These are phyloP conservation scores for Phaseolus lunatus DNA, from an alignment of 306 rosid species.

Conservation along the genomic window DNA sequence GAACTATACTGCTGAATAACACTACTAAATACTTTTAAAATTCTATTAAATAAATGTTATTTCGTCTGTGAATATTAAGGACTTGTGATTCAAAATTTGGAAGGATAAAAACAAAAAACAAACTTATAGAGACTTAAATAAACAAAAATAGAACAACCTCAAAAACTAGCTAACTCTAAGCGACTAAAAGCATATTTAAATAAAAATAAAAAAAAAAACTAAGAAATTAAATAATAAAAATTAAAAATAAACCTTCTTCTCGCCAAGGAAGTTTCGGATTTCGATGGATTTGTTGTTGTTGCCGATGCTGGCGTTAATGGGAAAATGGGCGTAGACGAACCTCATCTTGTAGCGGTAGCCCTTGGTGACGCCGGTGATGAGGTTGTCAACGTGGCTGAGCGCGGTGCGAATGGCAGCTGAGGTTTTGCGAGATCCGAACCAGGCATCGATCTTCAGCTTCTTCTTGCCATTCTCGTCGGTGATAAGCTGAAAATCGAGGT, in stretches of 20 bases:
- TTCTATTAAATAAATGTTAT: too few species aligned
- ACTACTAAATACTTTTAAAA: too few species aligned
- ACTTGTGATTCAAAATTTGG: too few species aligned
- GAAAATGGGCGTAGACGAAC: conserved; percentile 75
- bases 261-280: conserved; percentile 80
- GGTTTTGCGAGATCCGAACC: conserved; percentile 68
- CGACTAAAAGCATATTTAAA: too few species aligned
- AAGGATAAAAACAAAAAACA: too few species aligned
- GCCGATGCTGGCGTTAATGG: conserved; percentile 40
- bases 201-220: too few species aligned
- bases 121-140: too few species aligned
- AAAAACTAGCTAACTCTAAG: too few species aligned
- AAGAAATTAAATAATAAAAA: too few species aligned
- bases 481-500: conserved; percentile 58
- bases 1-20: too few species aligned
- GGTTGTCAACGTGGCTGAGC: conserved; percentile 46
- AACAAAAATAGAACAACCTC: too few species aligned
- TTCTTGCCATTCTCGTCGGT: conserved; percentile 50
- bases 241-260: conserved; percentile 57
- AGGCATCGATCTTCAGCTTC: conserved; percentile 55
- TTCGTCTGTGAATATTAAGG: too few species aligned
- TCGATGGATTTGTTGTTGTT: conserved; percentile 59
- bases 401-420: conserved; percentile 80
- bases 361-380: conserved; percentile 83
- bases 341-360: conserved; percentile 91